phyloP scores from a whole-genome alignment of 108 stramenopile genomes.

The Conticribra weissflogii region DNA sequence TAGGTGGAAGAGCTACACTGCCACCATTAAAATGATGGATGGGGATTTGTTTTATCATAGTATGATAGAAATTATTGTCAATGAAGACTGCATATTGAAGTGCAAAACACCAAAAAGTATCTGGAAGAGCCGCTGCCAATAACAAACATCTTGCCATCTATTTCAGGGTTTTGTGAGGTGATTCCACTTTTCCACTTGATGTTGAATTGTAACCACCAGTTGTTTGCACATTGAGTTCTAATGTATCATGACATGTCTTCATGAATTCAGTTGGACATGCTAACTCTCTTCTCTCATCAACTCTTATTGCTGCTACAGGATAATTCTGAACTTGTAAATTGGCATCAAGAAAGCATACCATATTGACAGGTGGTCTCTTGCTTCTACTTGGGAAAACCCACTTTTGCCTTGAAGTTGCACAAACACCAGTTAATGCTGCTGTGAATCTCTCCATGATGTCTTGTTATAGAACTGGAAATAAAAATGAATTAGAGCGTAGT shows the following conservation, averaged over 20 bases:
- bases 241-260: neutral
- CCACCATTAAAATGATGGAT: neutral
- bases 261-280: neutral
- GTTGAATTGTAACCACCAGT: slow-evolving; percentile 10
- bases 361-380: slow-evolving; percentile 5
- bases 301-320: neutral
- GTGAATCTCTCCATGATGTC: neutral
- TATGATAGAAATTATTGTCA: neutral
- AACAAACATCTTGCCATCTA: neutral
- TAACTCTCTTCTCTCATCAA: slow-evolving; percentile 5
- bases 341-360: neutral
- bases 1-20: neutral
- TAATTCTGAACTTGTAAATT: neutral
- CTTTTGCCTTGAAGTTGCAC: neutral
- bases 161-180: neutral
- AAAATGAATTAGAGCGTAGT: neutral
- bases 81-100: neutral
- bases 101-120: slow-evolving; percentile 7
- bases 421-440: neutral
- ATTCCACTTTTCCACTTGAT: slow-evolving; percentile 1
- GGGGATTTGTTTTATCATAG: neutral
- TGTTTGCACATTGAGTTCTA: neutral
- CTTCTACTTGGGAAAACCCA: slow-evolving; percentile 1
- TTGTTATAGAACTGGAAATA: slow-evolving; percentile 1
- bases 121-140: neutral